Conservation (phyloP, 805 yeast genomes). For the Saturnispora besseyi region DNA sequence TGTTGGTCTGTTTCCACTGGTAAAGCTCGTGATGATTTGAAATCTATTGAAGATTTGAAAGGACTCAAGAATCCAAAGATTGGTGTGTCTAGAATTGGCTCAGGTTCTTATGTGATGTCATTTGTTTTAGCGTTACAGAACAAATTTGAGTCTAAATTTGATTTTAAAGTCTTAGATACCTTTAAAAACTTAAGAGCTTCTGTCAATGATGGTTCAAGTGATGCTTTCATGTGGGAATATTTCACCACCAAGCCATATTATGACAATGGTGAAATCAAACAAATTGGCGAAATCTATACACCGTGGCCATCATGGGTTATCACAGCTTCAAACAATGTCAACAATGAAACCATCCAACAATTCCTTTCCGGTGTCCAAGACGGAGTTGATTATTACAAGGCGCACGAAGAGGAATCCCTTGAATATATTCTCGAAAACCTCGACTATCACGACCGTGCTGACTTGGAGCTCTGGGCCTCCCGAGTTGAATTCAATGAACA, state of each 20-base stretch:
- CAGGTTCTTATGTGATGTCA: constrained; percentile 89
- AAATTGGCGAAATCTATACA: constrained; percentile 81
- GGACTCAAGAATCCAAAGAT: constrained; percentile 40
- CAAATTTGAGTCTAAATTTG: constrained; percentile 37
- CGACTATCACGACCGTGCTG: constrained; percentile 61
- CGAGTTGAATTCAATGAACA: constrained; percentile 58
- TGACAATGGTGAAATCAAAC: constrained; percentile 69
- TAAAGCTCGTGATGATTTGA: constrained; percentile 43
- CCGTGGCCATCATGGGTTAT: constrained; percentile 98
- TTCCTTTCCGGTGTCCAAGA: constrained; percentile 50
- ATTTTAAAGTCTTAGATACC: constrained; percentile 51
- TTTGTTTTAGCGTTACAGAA: constrained; percentile 63
- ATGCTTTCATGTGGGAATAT: constrained; percentile 94
- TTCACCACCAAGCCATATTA: constrained; percentile 83
- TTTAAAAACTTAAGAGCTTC: constrained; percentile 73
- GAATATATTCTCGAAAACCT: constrained; percentile 54
- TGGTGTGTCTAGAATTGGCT: constrained; percentile 81
- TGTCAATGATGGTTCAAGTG: constrained; percentile 56
- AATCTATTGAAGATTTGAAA: constrained; percentile 39
- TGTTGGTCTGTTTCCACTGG: constrained; percentile 92
- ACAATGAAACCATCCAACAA: constrained; percentile 22
- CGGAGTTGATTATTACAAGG: constrained; percentile 61
- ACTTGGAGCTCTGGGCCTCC: constrained; percentile 73
- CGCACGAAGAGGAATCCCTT: constrained; percentile 55
- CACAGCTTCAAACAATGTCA: constrained; percentile 38